These are phyloP conservation scores for Podospora bellae-mahoneyi DNA, from an alignment of 495 filamentous ascomycete genomes.

Conservation along the genomic window DNA sequence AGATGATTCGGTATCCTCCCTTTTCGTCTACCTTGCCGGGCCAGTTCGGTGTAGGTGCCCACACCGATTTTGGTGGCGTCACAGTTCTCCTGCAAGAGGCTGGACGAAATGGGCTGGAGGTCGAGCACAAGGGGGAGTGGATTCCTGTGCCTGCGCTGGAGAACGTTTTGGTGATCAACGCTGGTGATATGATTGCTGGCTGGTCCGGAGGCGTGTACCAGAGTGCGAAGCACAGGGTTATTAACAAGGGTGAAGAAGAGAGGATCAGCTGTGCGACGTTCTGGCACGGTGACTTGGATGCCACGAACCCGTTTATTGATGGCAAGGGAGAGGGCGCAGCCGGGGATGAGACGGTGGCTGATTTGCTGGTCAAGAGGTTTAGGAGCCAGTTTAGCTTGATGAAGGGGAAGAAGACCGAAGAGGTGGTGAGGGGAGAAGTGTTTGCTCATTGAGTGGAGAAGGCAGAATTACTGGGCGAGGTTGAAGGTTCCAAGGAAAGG, in stretches of 20 bases:
- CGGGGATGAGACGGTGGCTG: conserved; percentile 13
- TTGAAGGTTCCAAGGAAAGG: no score
- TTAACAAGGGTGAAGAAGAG: conserved; percentile 33
- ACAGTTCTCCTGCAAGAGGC: conserved; percentile 28
- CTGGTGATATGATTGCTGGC: conserved; percentile 41
- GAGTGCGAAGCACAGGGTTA: conserved; percentile 39
- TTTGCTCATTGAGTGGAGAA: no score
- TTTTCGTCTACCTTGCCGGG: conserved; percentile 32
- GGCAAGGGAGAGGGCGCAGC: background rate
- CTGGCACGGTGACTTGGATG: conserved; percentile 34
- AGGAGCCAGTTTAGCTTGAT: conserved; percentile 11
- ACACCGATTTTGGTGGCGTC: conserved; percentile 40
- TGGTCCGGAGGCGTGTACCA: conserved; percentile 39
- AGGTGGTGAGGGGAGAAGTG: no score
- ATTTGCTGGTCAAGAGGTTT: conserved; percentile 21
- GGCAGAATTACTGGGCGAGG: no score
- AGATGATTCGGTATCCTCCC: conserved; percentile 46
- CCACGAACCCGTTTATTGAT: background rate
- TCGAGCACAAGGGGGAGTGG: conserved; percentile 40
- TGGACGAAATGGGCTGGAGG: conserved; percentile 42
- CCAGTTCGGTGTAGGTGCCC: conserved; percentile 41
- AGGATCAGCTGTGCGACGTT: conserved; percentile 33
- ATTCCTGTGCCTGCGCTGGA: conserved; percentile 36
- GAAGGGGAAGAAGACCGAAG: no score
- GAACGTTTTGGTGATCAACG: conserved; percentile 45